Evolutionary conservation across 257 asterid species (phyloP).

Genomic region (Scutellaria barbata): DNA sequence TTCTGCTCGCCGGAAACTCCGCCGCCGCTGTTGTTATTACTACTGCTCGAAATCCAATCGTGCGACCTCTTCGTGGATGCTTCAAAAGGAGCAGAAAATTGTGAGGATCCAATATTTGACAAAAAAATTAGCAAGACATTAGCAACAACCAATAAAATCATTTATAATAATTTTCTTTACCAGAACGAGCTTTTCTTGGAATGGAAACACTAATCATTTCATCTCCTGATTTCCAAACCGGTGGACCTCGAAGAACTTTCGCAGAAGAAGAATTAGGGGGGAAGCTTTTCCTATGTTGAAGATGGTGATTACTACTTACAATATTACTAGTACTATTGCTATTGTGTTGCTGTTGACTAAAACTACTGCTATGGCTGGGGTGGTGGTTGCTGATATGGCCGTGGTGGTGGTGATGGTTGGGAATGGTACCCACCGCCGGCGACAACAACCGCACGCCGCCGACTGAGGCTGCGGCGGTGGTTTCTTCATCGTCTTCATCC

Average conservation of each 20-base stretch:
- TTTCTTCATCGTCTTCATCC: conserved; percentile 66
- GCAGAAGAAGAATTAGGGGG: conserved; percentile 58
- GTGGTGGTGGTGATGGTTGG: conserved; percentile 57
- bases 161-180: conserved; percentile 36
- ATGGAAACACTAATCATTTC: conserved; percentile 93
- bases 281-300: conserved; percentile 69
- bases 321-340: conserved; percentile 36
- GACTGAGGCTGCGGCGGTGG: conserved; percentile 39
- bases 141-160: background rate
- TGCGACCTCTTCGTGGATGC: conserved; percentile 87
- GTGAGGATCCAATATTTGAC: conserved; percentile 32
- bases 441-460: conserved; percentile 52
- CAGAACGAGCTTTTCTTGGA: conserved; percentile 97
- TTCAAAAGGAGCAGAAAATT: conserved; percentile 38
- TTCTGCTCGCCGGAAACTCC: conserved; percentile 55
- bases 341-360: conserved; percentile 48
- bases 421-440: conserved; percentile 46
- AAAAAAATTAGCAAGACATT: background rate
- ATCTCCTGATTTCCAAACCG: conserved; percentile 92
- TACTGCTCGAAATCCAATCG: conserved; percentile 72
- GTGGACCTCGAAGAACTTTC: conserved; percentile 59
- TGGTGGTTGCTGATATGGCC: conserved; percentile 37
- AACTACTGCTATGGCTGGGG: conserved; percentile 46
- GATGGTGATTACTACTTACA: conserved; percentile 47
- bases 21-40: conserved; percentile 52